phyloP scores from a whole-genome alignment of 169 alveolate genomes.

The Haemoproteus tartakovskyi region DNA sequence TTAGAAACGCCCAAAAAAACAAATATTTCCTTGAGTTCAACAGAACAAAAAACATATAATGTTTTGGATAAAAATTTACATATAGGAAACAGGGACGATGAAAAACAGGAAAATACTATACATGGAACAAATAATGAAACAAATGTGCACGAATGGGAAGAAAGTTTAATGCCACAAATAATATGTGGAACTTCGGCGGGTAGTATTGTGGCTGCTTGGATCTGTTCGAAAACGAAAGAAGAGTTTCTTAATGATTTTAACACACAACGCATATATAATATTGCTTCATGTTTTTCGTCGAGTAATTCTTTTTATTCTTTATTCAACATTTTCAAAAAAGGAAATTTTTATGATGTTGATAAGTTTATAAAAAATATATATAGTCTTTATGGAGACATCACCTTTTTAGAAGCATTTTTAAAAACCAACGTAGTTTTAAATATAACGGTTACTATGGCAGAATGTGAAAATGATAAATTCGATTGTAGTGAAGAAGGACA shows the following conservation, averaged over 20 bases:
- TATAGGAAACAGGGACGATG: too few species aligned
- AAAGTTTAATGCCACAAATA: constrained; percentile 71
- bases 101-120: background rate
- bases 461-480: constrained; percentile 49
- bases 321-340: constrained; percentile 66
- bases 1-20: background rate
- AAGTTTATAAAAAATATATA: constrained; percentile 42
- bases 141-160: constrained; percentile 34
- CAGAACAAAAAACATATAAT: too few species aligned
- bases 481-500: constrained; percentile 65
- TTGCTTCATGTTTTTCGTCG: constrained; percentile 66
- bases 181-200: constrained; percentile 82
- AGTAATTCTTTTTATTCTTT: constrained; percentile 66
- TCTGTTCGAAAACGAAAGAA: constrained; percentile 73
- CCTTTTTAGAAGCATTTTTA: constrained; percentile 79
- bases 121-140: background rate
- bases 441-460: constrained; percentile 80
- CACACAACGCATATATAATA: constrained; percentile 44
- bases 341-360: constrained; percentile 72
- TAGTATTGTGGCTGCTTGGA: constrained; percentile 80
- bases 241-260: constrained; percentile 69
- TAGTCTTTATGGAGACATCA: constrained; percentile 68
- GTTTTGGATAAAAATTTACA: too few species aligned
- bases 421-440: constrained; percentile 78
- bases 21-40: too few species aligned